Conservation (phyloP, 352 stramenopile species). For the Phytophthora vignae region DNA sequence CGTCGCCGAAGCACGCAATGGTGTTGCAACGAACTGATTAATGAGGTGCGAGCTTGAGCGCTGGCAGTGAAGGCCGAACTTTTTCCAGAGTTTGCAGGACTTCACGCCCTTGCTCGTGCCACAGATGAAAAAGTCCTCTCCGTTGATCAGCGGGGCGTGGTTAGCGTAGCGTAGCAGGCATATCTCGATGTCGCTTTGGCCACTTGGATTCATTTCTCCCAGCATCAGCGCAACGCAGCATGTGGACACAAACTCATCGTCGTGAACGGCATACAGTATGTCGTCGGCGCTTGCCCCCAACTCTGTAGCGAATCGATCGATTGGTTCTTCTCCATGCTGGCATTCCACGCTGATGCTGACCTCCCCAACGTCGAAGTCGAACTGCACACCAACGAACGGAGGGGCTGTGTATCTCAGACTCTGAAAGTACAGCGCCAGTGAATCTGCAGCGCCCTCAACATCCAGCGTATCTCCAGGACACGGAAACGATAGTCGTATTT, state of each 20-base stretch:
- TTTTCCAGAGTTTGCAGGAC: constrained; percentile 61
- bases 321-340: constrained; percentile 44
- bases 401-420: constrained; percentile 67
- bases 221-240: constrained; percentile 64
- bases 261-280: constrained; percentile 53
- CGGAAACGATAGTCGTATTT: constrained; percentile 76
- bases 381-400: constrained; percentile 62
- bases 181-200: constrained; percentile 54
- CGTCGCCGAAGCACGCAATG: constrained; percentile 28
- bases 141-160: constrained; percentile 70
- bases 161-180: constrained; percentile 80
- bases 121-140: constrained; percentile 67
- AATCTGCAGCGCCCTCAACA: constrained; percentile 57
- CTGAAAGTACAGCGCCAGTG: constrained; percentile 75
- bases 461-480: constrained; percentile 39
- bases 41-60: constrained; percentile 47
- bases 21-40: constrained; percentile 54
- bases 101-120: constrained; percentile 54
- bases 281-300: constrained; percentile 45
- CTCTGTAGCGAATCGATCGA: constrained; percentile 71
- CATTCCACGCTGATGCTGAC: constrained; percentile 51
- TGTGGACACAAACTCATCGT: constrained; percentile 38
- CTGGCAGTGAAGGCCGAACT: constrained; percentile 57
- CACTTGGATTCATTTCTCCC: constrained; percentile 16
- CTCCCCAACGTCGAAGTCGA: constrained; percentile 58